These are phyloP conservation scores for Verticillium dahliae DNA, from an alignment of 2,329 filamentous ascomycete species.

Conservation along the genomic window DNA sequence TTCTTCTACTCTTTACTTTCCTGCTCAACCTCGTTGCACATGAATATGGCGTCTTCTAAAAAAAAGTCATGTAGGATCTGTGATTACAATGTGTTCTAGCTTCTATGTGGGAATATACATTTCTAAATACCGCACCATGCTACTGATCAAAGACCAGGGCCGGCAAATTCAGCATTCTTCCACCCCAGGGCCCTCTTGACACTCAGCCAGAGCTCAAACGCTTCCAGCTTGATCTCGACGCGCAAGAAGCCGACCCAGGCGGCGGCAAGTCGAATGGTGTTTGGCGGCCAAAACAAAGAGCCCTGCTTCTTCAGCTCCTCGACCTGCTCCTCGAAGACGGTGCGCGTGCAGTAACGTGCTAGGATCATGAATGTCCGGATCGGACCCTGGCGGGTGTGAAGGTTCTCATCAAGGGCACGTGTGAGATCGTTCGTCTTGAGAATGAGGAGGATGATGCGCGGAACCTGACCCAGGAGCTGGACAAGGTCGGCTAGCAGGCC, in stretches of 20 bases:
- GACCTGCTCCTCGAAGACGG: slow-evolving; percentile 58
- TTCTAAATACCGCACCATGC: background rate
- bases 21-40: background rate
- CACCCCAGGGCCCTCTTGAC: slow-evolving; percentile 41
- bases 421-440: slow-evolving; percentile 98
- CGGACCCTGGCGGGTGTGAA: slow-evolving; percentile 66
- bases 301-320: slow-evolving; percentile 48
- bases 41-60: background rate
- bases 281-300: slow-evolving; percentile 52
- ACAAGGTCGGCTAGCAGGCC: slow-evolving; percentile 86
- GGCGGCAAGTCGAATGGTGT: slow-evolving; percentile 43
- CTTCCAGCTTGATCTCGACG: slow-evolving; percentile 56
- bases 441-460: slow-evolving; percentile 86
- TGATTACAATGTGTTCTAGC: background rate
- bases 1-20: no score
- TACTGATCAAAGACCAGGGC: slow-evolving; percentile 1
- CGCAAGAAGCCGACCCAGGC: slow-evolving; percentile 54
- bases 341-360: slow-evolving; percentile 60
- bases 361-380: slow-evolving; percentile 62
- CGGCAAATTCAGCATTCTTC: slow-evolving; percentile 9
- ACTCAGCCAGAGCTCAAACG: slow-evolving; percentile 56
- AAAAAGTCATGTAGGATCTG: background rate
- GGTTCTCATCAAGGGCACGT: slow-evolving; percentile 83
- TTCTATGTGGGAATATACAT: background rate
- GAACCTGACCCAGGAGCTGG: slow-evolving; percentile 79